Evolutionary conservation across 2,329 filamentous ascomycete genomes (phyloP).

Genomic region (Arthrocladium fulminans): DNA sequence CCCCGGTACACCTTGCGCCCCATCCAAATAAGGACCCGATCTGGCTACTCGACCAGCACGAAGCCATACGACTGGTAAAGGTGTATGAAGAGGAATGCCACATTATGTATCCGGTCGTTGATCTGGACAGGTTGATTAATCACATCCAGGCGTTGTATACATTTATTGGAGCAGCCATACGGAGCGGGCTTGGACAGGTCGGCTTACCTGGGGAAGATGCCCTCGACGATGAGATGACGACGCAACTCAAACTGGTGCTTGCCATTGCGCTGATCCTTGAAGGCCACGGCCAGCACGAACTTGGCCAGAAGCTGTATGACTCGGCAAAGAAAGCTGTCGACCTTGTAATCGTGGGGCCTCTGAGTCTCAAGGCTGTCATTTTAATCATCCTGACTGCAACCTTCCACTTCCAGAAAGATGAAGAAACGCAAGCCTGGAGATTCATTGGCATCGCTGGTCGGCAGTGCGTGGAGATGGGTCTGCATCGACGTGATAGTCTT

Average conservation of each 20-base stretch:
- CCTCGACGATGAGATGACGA: conserved; percentile 55
- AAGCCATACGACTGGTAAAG: conserved; percentile 68
- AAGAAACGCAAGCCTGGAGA: conserved; percentile 79
- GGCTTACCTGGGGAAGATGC: conserved; percentile 48
- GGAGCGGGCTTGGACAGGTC: conserved; percentile 50
- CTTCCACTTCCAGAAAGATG: conserved; percentile 77
- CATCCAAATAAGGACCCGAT: conserved; percentile 62
- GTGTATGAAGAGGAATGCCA: conserved; percentile 86
- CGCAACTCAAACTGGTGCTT: conserved; percentile 73
- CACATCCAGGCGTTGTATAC: conserved; percentile 62
- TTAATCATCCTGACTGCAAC: conserved; percentile 52
- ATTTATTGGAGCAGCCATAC: conserved; percentile 61
- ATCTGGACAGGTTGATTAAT: conserved; percentile 60
- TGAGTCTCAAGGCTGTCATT: conserved; percentile 51
- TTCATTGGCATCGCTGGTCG: conserved; percentile 75
- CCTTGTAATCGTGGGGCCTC: conserved; percentile 48
- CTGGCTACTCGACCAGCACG: conserved; percentile 66
- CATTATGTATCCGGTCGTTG: conserved; percentile 81
- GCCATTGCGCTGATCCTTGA: conserved; percentile 71
- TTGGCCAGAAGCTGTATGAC: conserved; percentile 64
- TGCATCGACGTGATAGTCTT: conserved; percentile 71
- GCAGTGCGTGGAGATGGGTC: conserved; percentile 68
- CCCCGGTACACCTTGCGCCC: conserved; percentile 29
- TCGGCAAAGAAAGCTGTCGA: conserved; percentile 66
- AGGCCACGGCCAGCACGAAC: conserved; percentile 66